Conservation (phyloP, 495 filamentous ascomycete genomes). For the Beverwykella pulmonaria region DNA sequence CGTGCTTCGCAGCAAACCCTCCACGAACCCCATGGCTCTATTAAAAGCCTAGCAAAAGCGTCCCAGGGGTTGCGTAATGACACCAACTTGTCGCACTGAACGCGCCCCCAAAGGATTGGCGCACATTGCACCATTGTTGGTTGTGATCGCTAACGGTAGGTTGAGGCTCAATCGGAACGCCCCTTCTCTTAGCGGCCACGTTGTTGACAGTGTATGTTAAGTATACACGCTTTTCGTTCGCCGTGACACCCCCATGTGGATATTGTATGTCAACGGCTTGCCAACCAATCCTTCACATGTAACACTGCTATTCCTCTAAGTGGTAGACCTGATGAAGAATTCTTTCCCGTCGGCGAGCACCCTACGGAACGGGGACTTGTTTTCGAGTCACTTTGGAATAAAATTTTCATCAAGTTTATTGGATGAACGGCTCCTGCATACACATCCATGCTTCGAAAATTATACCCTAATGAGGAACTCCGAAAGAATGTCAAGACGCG, state of each 20-base stretch:
- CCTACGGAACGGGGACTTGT: not conserved
- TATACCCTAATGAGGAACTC: no score
- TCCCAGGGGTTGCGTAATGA: no score
- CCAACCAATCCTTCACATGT: no score
- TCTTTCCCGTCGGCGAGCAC: not conserved
- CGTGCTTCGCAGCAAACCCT: no score
- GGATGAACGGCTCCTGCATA: slow-evolving; percentile 6
- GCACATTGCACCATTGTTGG: not conserved
- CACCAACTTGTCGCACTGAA: no score
- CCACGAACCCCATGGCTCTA: no score
- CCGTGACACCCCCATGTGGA: slow-evolving; percentile 16
- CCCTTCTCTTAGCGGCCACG: slow-evolving; percentile 28
- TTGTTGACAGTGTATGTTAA: slow-evolving; percentile 34
- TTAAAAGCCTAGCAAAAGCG: no score
- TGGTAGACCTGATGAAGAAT: not conserved
- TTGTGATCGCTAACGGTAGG: slow-evolving; percentile 31
- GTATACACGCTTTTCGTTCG: slow-evolving; percentile 33
- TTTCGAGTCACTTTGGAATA: not conserved
- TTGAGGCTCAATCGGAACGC: slow-evolving; percentile 22
- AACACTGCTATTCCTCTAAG: not conserved
- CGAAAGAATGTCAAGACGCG: no score
- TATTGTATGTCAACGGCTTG: slow-evolving; percentile 8
- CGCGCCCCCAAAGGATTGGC: not conserved
- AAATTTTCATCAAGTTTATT: slow-evolving; percentile 4
- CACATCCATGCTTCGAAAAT: no score